Conservation (phyloP, 352 stramenopile species). For the Globisporangium sylvaticum region DNA sequence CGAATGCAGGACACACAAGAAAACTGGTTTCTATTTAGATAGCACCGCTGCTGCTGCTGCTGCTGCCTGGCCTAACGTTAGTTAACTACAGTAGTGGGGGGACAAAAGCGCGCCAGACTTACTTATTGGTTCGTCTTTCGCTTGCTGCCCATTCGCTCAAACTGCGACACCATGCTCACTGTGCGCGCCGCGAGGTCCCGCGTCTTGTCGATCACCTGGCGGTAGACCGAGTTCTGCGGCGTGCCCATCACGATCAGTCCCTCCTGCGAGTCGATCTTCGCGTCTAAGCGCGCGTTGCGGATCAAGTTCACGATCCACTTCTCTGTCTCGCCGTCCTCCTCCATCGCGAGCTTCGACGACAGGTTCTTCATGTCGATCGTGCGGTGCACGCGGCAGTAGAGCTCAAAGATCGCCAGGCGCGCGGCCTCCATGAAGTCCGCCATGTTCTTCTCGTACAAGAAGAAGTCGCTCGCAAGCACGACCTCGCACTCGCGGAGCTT, state of each 20-base stretch:
- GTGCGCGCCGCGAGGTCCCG: conserved; percentile 93
- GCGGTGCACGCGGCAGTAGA: conserved; percentile 98
- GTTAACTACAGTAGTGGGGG: conserved; percentile 10
- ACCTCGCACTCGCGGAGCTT: conserved; percentile 92
- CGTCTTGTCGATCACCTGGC: conserved; percentile 97
- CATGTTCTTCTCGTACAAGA: conserved; percentile 95
- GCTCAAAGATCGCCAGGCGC: conserved; percentile 98
- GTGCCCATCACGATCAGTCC: conserved; percentile 97
- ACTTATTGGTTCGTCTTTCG: conserved; percentile 70
- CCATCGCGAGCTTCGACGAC: conserved; percentile 95
- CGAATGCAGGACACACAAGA: conserved; percentile 9
- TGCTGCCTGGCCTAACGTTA: conserved; percentile 15
- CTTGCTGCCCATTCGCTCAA: conserved; percentile 81
- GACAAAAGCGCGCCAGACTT: background rate
- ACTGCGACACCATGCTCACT: conserved; percentile 84
- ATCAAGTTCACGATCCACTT: conserved; percentile 99
- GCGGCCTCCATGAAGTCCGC: conserved; percentile 98
- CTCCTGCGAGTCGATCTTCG: conserved; percentile 98
- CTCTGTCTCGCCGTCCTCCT: conserved; percentile 94
- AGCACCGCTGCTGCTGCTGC: conserved; percentile 12
- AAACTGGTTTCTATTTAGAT: conserved; percentile 21
- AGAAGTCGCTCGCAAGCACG: conserved; percentile 96
- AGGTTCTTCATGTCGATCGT: conserved; percentile 98
- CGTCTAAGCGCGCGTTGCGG: conserved; percentile 94
- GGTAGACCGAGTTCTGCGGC: conserved; percentile 91